Evolutionary conservation across 2,329 filamentous ascomycete genomes (phyloP).

Genomic region (Colletotrichum magnum): DNA sequence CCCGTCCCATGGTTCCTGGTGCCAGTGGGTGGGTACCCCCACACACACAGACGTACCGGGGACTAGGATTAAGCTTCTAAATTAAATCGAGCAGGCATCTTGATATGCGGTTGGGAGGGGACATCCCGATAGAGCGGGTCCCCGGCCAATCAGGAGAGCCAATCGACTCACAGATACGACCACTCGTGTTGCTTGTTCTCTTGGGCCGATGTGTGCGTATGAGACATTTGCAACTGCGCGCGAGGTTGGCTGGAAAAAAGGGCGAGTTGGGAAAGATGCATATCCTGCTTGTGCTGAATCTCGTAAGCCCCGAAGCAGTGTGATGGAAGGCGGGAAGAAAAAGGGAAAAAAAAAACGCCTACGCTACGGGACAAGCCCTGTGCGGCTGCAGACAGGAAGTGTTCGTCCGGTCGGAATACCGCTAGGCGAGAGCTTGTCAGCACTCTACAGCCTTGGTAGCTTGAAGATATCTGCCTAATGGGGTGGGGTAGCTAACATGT

Average conservation of each 20-base stretch:
- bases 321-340: too few species aligned
- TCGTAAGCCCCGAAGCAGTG: too few species aligned
- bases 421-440: too few species aligned
- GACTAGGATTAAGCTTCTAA: constrained; percentile 31
- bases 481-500: too few species aligned
- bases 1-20: not conserved
- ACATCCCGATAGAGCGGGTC: constrained; percentile 9
- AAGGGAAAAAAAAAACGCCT: too few species aligned
- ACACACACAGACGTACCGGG: not conserved
- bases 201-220: not conserved
- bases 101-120: constrained; percentile 10
- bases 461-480: too few species aligned
- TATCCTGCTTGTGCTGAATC: too few species aligned
- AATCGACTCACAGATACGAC: not conserved
- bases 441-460: too few species aligned
- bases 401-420: too few species aligned
- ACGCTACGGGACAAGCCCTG: too few species aligned
- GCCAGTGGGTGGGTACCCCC: not conserved
- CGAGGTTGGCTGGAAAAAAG: constrained; percentile 1
- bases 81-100: constrained; percentile 28
- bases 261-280: too few species aligned
- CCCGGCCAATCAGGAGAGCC: constrained; percentile 10
- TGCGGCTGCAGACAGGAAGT: too few species aligned
- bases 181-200: constrained; percentile 1
- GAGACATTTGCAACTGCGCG: constrained; percentile 1